Conservation (phyloP, 768 basidiomycete genomes). For the Psilocybe cubensis region DNA sequence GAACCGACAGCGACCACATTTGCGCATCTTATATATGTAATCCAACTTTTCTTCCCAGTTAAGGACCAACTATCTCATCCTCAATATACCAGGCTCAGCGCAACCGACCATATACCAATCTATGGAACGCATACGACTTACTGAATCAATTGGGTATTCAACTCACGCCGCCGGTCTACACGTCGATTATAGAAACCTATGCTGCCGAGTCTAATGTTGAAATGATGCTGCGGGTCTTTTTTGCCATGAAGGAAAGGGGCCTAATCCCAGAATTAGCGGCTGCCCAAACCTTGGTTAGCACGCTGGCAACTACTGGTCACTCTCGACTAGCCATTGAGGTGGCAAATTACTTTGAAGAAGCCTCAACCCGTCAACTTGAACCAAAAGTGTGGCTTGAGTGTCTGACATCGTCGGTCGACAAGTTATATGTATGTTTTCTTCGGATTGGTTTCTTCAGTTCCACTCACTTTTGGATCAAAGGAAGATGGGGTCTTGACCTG, state of each 20-base stretch:
- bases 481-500: conserved; percentile 63
- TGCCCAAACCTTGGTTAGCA: conserved; percentile 52
- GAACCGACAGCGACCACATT: conserved; percentile 54
- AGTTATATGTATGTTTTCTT: conserved; percentile 56
- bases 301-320: conserved; percentile 56
- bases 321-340: conserved; percentile 77
- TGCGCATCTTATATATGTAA: conserved; percentile 64
- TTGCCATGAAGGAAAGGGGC: conserved; percentile 56
- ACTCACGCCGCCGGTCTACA: conserved; percentile 58
- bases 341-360: conserved; percentile 59
- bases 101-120: conserved; percentile 37
- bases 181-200: conserved; percentile 53
- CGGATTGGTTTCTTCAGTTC: background rate
- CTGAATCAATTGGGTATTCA: conserved; percentile 54
- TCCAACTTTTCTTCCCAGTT: conserved; percentile 1
- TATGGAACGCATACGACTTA: conserved; percentile 54
- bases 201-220: conserved; percentile 59
- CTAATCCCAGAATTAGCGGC: conserved; percentile 54
- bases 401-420: conserved; percentile 64
- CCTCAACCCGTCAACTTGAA: conserved; percentile 56
- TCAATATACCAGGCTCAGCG: conserved; percentile 46
- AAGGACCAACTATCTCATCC: background rate
- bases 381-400: conserved; percentile 66
- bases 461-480: conserved; percentile 38
- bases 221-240: conserved; percentile 60